These are phyloP conservation scores for Excoecaria agallocha DNA, from an alignment of 345 rosid genomes.

Conservation along the genomic window DNA sequence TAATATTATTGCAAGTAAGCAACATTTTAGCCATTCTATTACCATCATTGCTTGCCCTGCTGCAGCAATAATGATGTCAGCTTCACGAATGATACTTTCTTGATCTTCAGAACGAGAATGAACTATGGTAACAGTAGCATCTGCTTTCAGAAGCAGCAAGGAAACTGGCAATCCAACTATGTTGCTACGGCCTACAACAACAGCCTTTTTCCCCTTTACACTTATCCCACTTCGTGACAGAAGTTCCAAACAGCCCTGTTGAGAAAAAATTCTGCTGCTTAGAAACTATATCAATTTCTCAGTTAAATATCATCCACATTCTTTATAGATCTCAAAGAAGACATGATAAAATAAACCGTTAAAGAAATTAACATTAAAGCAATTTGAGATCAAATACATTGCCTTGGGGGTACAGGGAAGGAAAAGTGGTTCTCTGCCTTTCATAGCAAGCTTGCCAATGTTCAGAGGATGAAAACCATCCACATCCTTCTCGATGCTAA, in stretches of 20 bases:
- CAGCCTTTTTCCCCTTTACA: slow-evolving; percentile 73
- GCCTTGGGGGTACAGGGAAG: slow-evolving; percentile 97
- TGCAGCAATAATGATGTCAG: slow-evolving; percentile 90
- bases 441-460: slow-evolving; percentile 95
- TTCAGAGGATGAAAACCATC: slow-evolving; percentile 98
- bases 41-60: slow-evolving; percentile 95
- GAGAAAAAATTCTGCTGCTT: background rate
- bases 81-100: slow-evolving; percentile 63
- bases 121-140: slow-evolving; percentile 79
- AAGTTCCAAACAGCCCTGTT: slow-evolving; percentile 89
- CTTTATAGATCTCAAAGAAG: background rate
- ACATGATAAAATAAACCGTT: background rate
- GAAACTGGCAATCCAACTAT: slow-evolving; percentile 93
- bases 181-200: slow-evolving; percentile 90
- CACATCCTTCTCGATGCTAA: slow-evolving; percentile 77
- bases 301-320: background rate
- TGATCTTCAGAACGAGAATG: slow-evolving; percentile 74
- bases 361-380: background rate
- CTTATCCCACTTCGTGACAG: slow-evolving; percentile 63
- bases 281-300: background rate
- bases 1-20: background rate
- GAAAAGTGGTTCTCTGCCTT: slow-evolving; percentile 91
- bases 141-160: slow-evolving; percentile 79
- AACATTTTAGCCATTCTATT: background rate
- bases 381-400: slow-evolving; percentile 18